Evolutionary conservation across 257 asterid genomes (phyloP), one percentile per base, ranked within the genome.

Genomic region (Solanum stenotomum): DNA sequence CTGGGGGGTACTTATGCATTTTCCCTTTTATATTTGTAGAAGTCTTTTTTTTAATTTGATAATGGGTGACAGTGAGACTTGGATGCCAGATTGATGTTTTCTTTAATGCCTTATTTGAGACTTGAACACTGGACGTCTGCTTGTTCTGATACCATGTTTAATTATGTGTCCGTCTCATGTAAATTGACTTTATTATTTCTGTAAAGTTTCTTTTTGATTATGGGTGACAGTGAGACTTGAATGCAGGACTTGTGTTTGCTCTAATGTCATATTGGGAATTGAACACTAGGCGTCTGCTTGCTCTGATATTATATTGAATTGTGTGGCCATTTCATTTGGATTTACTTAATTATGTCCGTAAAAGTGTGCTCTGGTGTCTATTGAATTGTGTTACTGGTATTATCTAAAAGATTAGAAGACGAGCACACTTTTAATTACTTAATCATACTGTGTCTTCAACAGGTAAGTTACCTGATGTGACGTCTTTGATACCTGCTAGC

Each of bases 401-500:
- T 10, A 35, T 35, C 14, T 10, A 10, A 75, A 75, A 35, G 27
- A 33, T 29, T 49, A 44, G 23, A 35, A 11, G 15, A 27, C 1
- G 68, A 42, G 0, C 6, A 15, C 18, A 10, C 27, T 82, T 27
- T 82, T 49, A 29, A 0, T 82, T 49, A 49, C 42, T 49, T 10
- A 29, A 49, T 82, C 31, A 49, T 49, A 29, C 4, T 5, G 14
- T 29, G 29, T 29, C 9, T 46, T 46, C 42, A 49, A 49, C 70
- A 82, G 86, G 86, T 10, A 82, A 94, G 59, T 88, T 94, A 85
- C 93, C 94, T 15, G 98, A 95, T 88, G 91, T 93, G 29, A 91
- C 91, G 25, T 91, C 98, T 25, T 42, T 97, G 89, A 97, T 94
- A 29, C 98, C 98, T 40, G 90, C 88, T 10, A 89, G 89, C 88